Evolutionary conservation across 2,329 filamentous ascomycete species (phyloP).

Genomic region (Uncinocarpus reesii): DNA sequence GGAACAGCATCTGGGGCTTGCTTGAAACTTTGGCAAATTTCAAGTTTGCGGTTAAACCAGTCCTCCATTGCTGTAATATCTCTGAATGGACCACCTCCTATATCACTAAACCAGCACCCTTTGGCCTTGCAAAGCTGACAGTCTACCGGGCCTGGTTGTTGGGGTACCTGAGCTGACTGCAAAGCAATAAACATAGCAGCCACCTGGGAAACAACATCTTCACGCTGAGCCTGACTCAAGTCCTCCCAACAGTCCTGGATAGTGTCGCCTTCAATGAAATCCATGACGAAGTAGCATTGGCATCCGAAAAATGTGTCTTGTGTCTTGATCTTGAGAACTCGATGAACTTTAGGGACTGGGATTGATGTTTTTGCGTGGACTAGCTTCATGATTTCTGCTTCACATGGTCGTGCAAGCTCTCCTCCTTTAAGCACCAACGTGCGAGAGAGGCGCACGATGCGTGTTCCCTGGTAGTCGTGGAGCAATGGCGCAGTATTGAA

Average conservation of each 20-base stretch:
- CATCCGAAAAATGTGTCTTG: conserved; percentile 14
- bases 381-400: conserved; percentile 16
- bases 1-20: conserved; percentile 15
- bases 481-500: conserved; percentile 17
- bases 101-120: conserved; percentile 16
- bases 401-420: conserved; percentile 14
- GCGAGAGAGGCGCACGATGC: conserved; percentile 17
- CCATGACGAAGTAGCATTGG: conserved; percentile 16
- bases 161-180: conserved; percentile 15
- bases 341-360: conserved; percentile 15
- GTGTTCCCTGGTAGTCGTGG: conserved; percentile 15
- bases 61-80: conserved; percentile 12
- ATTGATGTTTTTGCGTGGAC: conserved; percentile 11
- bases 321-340: conserved; percentile 14
- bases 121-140: conserved; percentile 14
- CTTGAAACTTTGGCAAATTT: conserved; percentile 16
- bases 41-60: conserved; percentile 18
- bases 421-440: conserved; percentile 17
- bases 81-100: conserved; percentile 16
- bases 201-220: conserved; percentile 16
- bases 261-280: conserved; percentile 15
- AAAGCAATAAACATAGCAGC: conserved; percentile 16
- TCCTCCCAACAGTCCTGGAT: conserved; percentile 16
- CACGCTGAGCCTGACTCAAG: conserved; percentile 13
- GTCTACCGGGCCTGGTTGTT: conserved; percentile 15